Evolutionary conservation across 768 basidiomycete genomes (phyloP), one percentile per base, ranked within the genome.

Genomic region (Boletellus ananas): DNA sequence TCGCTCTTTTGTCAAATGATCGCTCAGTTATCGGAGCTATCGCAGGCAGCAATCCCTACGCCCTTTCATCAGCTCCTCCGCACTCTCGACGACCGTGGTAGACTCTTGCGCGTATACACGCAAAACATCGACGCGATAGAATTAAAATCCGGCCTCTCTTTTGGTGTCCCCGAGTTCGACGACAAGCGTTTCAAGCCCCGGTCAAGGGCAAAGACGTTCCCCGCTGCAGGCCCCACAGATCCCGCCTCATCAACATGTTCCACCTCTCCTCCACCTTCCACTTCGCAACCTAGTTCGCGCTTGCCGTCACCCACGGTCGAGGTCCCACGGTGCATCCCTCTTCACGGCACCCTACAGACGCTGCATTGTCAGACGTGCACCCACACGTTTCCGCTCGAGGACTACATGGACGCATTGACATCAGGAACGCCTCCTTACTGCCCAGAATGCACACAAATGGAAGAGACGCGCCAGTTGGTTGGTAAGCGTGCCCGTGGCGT

Each of bases 121-220:
- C 93, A 95, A 73, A 94, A 95, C 69, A 94, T 94, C 52, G 93
- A 95, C 64, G 85, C 84, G 21, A 83, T 95, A 36, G 93, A 95
- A 64, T 74, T 74, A 51, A 92, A 91, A 65, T 85, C 80, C n/a
- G 93, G 93, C 4, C 77, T 95, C 10, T 83, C 85, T 1, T 89
- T 90, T 53, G 91, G 92, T n/a, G 76, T 94, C 11, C 90, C 91
- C 21, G 78, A 79, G 49, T 82, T 80, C 54, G 77, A 80, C 52
- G 76, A 71, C 52, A 80, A 74, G 58, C 77, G 81, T n/a, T 71
- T 58, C 41, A 83, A 79, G 63, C 66, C 75, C 21, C 75, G 79
- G 44, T 69, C 76, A 16, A 82, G 77, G 59, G 68, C 58, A 31
- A 78, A 77, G 45, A 55, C 72, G 1, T 56, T 50, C 27, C 58